Evolutionary conservation across 2,329 filamentous ascomycete genomes (phyloP).

Genomic region (Sclerotinia borealis): DNA sequence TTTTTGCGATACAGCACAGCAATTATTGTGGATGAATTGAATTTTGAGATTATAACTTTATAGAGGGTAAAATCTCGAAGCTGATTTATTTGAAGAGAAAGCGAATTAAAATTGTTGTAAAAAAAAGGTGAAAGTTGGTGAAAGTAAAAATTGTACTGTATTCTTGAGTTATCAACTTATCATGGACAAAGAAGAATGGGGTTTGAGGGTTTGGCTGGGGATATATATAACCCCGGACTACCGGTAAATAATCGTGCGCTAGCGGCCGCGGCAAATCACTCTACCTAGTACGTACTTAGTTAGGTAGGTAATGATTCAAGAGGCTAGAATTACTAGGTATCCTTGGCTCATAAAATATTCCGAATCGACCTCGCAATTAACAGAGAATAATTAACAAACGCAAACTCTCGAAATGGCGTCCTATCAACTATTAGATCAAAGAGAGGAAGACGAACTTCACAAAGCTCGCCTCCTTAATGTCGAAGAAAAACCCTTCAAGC

Average conservation of each 20-base stretch:
- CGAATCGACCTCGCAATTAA: background rate
- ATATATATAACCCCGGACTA: constrained; percentile 7
- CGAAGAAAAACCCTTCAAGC: constrained; percentile 88
- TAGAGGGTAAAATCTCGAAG: background rate
- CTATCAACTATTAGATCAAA: constrained; percentile 66
- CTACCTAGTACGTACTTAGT: too few relatives aligned
- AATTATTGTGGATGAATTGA: background rate
- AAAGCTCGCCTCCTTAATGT: constrained; percentile 80
- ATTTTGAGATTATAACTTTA: background rate
- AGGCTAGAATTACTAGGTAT: background rate
- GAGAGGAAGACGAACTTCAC: constrained; percentile 78
- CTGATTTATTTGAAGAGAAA: background rate
- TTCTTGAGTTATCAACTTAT: too few relatives aligned
- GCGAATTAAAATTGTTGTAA: background rate
- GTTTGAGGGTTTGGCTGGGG: background rate
- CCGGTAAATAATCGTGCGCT: background rate
- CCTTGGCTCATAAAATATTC: background rate
- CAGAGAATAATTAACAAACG: background rate
- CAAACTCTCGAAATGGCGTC: constrained; percentile 40
- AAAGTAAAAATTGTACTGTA: background rate
- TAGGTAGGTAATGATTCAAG: background rate
- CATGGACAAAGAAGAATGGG: background rate
- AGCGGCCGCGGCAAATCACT: constrained; percentile 5
- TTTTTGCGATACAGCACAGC: background rate
- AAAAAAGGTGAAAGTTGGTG: background rate